These are phyloP conservation scores for Chaetomium cochliodes DNA, from an alignment of 495 filamentous ascomycete genomes.

Conservation along the genomic window DNA sequence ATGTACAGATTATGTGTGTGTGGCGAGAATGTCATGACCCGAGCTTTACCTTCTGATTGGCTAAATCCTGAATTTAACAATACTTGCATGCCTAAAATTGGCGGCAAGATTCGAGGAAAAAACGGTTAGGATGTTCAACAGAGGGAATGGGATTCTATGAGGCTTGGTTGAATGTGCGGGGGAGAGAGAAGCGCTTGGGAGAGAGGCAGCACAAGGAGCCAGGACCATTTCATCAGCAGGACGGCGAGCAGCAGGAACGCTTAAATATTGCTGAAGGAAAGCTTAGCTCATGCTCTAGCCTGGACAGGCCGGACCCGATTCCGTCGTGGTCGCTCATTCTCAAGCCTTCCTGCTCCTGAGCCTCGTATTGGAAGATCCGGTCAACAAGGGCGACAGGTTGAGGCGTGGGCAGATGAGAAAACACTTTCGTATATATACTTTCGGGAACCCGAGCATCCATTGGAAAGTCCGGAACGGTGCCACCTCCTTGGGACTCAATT, in stretches of 20 bases:
- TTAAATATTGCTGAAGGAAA: not conserved
- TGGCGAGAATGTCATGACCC: too few species aligned
- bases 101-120: too few species aligned
- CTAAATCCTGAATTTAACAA: too few species aligned
- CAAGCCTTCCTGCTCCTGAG: not conserved
- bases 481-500: not conserved
- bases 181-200: not conserved
- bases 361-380: not conserved
- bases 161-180: not conserved
- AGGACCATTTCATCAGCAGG: not conserved
- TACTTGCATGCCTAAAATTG: not conserved
- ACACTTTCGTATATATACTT: not conserved
- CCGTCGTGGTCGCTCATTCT: not conserved
- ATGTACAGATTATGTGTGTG: too few species aligned
- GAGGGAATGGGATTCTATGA: not conserved
- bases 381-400: not conserved
- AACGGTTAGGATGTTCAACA: not conserved
- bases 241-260: not conserved
- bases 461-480: not conserved
- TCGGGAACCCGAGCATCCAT: not conserved
- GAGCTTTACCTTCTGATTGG: too few species aligned
- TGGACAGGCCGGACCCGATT: not conserved
- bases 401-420: not conserved
- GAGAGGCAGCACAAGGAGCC: not conserved
- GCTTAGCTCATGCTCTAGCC: not conserved